Percentiles rank a stretch among this genome's conserved stretches.
Conservation (phyloP, 2,329 filamentous ascomycete species). For the Claviceps sp. region DNA sequence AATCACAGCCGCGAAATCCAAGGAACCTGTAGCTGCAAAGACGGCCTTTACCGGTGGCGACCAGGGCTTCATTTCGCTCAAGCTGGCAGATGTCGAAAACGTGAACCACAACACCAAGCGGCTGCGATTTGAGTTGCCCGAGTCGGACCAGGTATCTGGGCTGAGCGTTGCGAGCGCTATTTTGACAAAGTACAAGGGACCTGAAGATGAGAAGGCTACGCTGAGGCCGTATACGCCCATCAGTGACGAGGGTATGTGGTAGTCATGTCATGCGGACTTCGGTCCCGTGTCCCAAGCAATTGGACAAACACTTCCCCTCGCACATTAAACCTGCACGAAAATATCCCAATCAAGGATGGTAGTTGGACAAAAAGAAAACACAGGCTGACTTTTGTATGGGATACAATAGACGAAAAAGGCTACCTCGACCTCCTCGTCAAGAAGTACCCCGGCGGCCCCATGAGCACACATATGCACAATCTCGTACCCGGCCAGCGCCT, state of each 20-base stretch:
- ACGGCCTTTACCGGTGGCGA: conserved; percentile 66
- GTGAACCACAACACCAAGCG: conserved; percentile 94
- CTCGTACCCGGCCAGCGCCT: conserved; percentile 72
- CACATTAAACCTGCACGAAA: neutral
- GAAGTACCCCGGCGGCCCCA: conserved; percentile 77
- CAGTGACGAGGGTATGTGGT: conserved; percentile 60
- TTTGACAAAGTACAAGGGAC: conserved; percentile 81
- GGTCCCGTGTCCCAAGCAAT: neutral
- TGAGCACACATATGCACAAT: conserved; percentile 80
- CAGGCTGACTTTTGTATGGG: neutral
- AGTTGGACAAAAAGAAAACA: neutral
- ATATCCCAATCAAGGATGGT: too few relatives aligned
- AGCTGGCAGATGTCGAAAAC: conserved; percentile 62
- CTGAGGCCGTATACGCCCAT: conserved; percentile 88
- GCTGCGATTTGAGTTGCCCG: conserved; percentile 75
- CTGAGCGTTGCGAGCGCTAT: conserved; percentile 73
- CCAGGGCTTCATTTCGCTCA: conserved; percentile 75
- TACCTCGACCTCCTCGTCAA: conserved; percentile 86
- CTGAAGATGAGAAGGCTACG: conserved; percentile 70
- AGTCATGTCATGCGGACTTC: too few relatives aligned
- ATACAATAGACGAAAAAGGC: conserved; percentile 58
- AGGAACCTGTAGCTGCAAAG: conserved; percentile 26
- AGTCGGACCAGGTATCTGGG: conserved; percentile 73
- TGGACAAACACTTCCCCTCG: too few relatives aligned
- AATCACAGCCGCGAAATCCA: conserved; percentile 34